Evolutionary conservation across 2,329 filamentous ascomycete species (phyloP).

Genomic region (Paracoccidioides lutzii): DNA sequence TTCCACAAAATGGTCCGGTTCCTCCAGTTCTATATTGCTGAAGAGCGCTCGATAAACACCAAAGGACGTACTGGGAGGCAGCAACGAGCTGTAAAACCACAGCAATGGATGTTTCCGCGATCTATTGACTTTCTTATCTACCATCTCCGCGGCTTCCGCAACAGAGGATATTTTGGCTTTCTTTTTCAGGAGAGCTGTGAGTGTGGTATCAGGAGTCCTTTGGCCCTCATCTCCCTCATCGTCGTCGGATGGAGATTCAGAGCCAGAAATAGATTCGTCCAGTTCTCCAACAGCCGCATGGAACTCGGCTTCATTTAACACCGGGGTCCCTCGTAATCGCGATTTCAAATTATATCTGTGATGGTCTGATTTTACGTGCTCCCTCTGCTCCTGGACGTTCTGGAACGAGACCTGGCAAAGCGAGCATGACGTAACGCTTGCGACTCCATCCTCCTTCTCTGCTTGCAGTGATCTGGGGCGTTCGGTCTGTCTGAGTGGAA

Average conservation of each 20-base stretch:
- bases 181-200: slow-evolving; percentile 66
- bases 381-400: slow-evolving; percentile 65
- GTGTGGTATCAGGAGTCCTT: slow-evolving; percentile 36
- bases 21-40: slow-evolving; percentile 55
- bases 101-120: slow-evolving; percentile 61
- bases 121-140: slow-evolving; percentile 36
- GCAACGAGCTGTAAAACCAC: slow-evolving; percentile 67
- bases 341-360: slow-evolving; percentile 93
- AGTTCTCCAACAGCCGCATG: slow-evolving; percentile 73
- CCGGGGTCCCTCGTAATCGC: slow-evolving; percentile 58
- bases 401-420: slow-evolving; percentile 63
- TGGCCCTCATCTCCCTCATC: slow-evolving; percentile 40
- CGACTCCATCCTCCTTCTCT: slow-evolving; percentile 31
- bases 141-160: slow-evolving; percentile 36
- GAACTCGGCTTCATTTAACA: slow-evolving; percentile 72
- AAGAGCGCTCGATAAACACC: slow-evolving; percentile 80
- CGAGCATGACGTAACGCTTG: slow-evolving; percentile 58
- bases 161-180: slow-evolving; percentile 59
- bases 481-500: slow-evolving; percentile 15
- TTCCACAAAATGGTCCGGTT: slow-evolving; percentile 50
- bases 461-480: slow-evolving; percentile 17
- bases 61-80: slow-evolving; percentile 68
- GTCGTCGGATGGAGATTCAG: slow-evolving; percentile 56
- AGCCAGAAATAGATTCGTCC: slow-evolving; percentile 81
- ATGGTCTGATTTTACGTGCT: slow-evolving; percentile 77